Conservation (phyloP, 192 early-diverging fungal species). For the Coemansia sp. region DNA sequence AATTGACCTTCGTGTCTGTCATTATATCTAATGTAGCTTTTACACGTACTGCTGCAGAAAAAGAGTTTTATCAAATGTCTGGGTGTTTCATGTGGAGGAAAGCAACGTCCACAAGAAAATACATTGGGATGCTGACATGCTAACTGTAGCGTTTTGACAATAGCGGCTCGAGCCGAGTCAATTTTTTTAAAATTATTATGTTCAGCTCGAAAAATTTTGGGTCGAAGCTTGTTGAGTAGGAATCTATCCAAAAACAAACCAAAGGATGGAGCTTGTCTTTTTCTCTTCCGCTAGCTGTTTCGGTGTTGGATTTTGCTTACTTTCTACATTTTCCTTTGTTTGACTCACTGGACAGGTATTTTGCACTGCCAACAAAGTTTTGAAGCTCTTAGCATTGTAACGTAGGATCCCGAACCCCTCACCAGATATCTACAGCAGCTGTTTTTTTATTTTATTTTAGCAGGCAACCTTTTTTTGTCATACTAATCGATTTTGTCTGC, state of each 20-base stretch:
- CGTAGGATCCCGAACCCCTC: background rate
- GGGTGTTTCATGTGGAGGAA: background rate
- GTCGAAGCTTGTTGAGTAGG: background rate
- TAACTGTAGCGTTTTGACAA: background rate
- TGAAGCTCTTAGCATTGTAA: background rate
- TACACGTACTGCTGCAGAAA: no score
- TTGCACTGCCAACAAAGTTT: background rate
- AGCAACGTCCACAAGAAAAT: background rate
- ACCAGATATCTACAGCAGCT: background rate
- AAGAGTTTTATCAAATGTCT: background rate
- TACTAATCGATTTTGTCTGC: background rate
- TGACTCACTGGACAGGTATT: background rate
- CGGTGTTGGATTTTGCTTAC: background rate
- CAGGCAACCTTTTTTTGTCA: background rate
- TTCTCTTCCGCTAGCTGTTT: background rate
- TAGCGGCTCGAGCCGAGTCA: background rate
- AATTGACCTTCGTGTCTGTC: slow-evolving; percentile 31
- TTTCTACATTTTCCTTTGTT: background rate
- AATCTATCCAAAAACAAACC: background rate
- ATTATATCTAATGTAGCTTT: background rate
- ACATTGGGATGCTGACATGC: background rate
- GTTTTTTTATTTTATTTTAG: background rate
- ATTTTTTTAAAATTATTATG: background rate
- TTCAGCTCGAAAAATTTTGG: background rate
- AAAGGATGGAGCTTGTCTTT: background rate